Evolutionary conservation across 2,329 filamentous ascomycete species (phyloP).

Genomic region (Venturia oleaginea): DNA sequence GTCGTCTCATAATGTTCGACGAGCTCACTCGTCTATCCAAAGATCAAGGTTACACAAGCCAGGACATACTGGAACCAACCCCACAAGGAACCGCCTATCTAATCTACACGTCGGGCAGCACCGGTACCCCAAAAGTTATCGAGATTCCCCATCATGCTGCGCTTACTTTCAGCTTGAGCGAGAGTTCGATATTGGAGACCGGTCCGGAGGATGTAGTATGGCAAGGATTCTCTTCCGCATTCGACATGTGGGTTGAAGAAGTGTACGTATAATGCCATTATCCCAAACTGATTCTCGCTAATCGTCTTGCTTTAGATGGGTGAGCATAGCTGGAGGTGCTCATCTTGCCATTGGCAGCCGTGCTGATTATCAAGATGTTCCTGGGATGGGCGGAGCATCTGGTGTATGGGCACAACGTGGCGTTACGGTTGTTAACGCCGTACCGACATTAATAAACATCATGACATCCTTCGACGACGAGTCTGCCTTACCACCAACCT

Average conservation of each 20-base stretch:
- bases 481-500: slow-evolving; percentile 17
- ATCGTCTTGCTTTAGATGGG: slow-evolving; percentile 7
- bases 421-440: slow-evolving; percentile 16
- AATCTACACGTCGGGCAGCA: slow-evolving; percentile 83
- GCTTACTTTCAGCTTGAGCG: slow-evolving; percentile 34
- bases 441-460: slow-evolving; percentile 15
- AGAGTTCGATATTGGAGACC: slow-evolving; percentile 10
- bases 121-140: slow-evolving; percentile 81
- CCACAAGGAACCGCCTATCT: slow-evolving; percentile 55
- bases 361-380: not conserved
- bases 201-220: slow-evolving; percentile 7
- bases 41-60: not conserved
- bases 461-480: slow-evolving; percentile 15
- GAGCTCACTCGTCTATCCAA: not conserved
- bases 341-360: not conserved
- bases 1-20: not conserved
- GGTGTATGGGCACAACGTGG: slow-evolving; percentile 12
- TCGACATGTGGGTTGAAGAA: slow-evolving; percentile 18
- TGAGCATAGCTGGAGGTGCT: slow-evolving; percentile 7
- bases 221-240: slow-evolving; percentile 25
- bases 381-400: slow-evolving; percentile 7
- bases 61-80: not conserved
- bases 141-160: slow-evolving; percentile 78
- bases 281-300: slow-evolving; percentile 4
- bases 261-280: slow-evolving; percentile 10